Evolutionary conservation across 2,329 filamentous ascomycete genomes (phyloP).

Genomic region (Penicillium sumatraense): DNA sequence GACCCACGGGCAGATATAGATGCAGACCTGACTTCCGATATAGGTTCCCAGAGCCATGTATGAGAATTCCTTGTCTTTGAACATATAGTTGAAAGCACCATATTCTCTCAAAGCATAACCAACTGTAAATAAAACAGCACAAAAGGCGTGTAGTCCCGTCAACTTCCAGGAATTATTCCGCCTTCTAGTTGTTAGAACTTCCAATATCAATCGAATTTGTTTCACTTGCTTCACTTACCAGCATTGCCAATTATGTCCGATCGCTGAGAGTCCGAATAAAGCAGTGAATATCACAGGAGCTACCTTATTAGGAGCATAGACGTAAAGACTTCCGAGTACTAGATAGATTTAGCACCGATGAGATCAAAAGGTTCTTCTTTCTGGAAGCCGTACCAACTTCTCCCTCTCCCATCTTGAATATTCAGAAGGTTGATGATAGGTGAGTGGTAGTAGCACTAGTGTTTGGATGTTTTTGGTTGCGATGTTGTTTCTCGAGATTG

Average conservation of each 20-base stretch:
- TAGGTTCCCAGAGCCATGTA: constrained; percentile 39
- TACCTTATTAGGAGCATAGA: constrained; percentile 60
- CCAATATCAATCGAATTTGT: neutral
- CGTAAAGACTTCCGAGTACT: constrained; percentile 40
- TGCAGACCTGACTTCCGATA: constrained; percentile 49
- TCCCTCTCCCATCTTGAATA: neutral
- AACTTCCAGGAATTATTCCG: constrained; percentile 62
- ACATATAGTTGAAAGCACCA: constrained; percentile 57
- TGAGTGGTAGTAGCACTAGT: neutral
- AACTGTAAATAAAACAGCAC: constrained; percentile 57
- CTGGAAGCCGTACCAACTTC: neutral
- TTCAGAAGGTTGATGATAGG: no score
- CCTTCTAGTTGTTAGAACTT: constrained; percentile 37
- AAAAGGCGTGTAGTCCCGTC: constrained; percentile 60
- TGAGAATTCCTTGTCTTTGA: constrained; percentile 34
- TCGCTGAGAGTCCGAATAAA: constrained; percentile 44
- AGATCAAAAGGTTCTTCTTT: neutral
- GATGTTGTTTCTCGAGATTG: neutral
- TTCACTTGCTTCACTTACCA: constrained; percentile 47
- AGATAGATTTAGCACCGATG: neutral
- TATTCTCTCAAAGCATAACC: constrained; percentile 62
- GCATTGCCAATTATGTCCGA: constrained; percentile 59
- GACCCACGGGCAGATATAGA: constrained; percentile 43
- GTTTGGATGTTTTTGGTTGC: neutral
- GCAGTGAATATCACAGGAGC: constrained; percentile 60